Base-by-base conservation (phyloP, 2,329 filamentous ascomycete genomes). In the Penicillium sp. region DNA sequence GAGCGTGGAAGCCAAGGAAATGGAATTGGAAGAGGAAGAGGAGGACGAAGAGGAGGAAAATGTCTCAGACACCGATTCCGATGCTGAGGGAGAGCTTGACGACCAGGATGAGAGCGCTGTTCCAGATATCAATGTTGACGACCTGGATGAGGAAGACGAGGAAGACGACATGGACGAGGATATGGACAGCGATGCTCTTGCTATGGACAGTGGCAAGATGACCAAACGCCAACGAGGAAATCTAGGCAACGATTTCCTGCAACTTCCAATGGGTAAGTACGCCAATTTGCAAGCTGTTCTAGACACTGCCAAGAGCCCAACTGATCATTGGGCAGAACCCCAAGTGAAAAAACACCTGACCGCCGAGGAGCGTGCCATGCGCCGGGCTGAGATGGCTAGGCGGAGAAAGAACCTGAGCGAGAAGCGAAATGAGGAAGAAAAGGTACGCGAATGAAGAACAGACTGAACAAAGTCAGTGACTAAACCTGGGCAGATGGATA, bases 401-500 rank as follows among this genome's bases (percentile, higher is more conserved):
- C 75, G 84, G 37, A 72, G 84, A 45, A 87, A 87, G 68, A 86
- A 87, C 49, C 70, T 87, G 20, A 84, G 80, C 42, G 84, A 87
- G 65, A 86, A 86, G 68, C 77, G 83, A n/a, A 84, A 86, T 39
- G 83, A 87, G 56, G 84, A 87, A 67, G 84, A 87, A 63, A 87
- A 87, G 75, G 82, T 82, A 58, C 19, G 79, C 17, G 1, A 27
- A 23, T 11, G 2, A 15, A 14, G 25, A 4, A n/a, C 18, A 11
- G 3, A 18, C 15, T 25, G 17, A 37, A 32, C n/a, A n/a, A n/a
- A n/a, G n/a, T n/a, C n/a, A n/a, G n/a, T n/a, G n/a, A n/a, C n/a
- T n/a, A n/a, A n/a, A n/a, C n/a, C n/a, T n/a, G n/a, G n/a, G 14
- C 14, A 81, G 78, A 79, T 81, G 74, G 79, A 82, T 56, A 83